Percentiles rank a stretch among this genome's conserved stretches.
Conservation (phyloP, 441 rosid species). For the Populus hybrid region DNA sequence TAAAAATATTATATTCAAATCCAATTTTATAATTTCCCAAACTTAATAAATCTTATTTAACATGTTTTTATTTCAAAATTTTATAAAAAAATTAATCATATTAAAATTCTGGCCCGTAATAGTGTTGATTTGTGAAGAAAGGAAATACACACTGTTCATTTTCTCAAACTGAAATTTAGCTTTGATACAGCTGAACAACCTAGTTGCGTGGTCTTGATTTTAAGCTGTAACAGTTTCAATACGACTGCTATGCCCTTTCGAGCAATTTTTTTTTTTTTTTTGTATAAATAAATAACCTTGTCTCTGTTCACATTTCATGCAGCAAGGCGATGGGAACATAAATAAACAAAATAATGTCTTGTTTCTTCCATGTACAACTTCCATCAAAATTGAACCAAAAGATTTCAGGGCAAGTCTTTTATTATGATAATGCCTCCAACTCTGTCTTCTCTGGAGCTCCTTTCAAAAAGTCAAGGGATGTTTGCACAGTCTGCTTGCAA, state of each 20-base stretch:
- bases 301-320: background rate
- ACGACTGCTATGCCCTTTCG: background rate
- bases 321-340: background rate
- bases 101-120: too few relatives aligned
- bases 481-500: slow-evolving; percentile 60
- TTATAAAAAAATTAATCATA: too few relatives aligned
- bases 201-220: too few relatives aligned
- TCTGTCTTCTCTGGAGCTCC: slow-evolving; percentile 34
- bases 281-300: background rate
- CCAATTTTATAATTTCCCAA: too few relatives aligned
- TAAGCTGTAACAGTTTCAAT: too few relatives aligned
- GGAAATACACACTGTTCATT: too few relatives aligned
- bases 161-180: background rate
- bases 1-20: too few relatives aligned
- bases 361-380: background rate
- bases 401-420: background rate
- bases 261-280: background rate
- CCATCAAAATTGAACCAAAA: background rate
- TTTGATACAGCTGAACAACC: background rate
- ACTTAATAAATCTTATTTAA: too few relatives aligned
- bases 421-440: slow-evolving; percentile 31
- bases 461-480: slow-evolving; percentile 53
- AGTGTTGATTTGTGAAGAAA: too few relatives aligned
- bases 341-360: background rate
- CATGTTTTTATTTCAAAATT: too few relatives aligned